These are phyloP conservation scores for Magnaporthiopsis rhizophila DNA, from an alignment of 2,329 filamentous ascomycete genomes.

Conservation along the genomic window DNA sequence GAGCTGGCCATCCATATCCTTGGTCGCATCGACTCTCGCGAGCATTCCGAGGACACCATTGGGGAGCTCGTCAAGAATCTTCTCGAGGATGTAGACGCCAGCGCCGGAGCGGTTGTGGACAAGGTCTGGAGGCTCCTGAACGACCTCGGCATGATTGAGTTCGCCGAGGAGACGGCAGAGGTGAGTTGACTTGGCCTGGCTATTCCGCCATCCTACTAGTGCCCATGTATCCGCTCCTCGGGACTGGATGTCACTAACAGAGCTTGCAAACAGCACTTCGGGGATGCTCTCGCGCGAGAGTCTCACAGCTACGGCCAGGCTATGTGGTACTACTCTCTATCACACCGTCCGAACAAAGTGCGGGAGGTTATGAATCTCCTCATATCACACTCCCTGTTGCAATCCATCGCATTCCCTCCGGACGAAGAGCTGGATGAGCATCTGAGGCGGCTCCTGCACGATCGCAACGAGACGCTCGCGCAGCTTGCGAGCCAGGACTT, in stretches of 20 bases:
- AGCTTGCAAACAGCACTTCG: constrained; percentile 61
- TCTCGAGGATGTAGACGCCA: constrained; percentile 53
- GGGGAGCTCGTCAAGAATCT: constrained; percentile 61
- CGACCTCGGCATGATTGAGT: constrained; percentile 67
- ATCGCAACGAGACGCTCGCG: constrained; percentile 64
- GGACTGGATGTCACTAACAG: not conserved
- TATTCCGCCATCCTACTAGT: not conserved
- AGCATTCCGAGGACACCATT: constrained; percentile 65
- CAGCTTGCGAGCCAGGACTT: constrained; percentile 66
- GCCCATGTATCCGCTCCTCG: not conserved
- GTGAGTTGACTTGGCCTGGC: constrained; percentile 39
- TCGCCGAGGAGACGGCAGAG: constrained; percentile 75
- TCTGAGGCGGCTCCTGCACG: constrained; percentile 60
- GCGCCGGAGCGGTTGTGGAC: constrained; percentile 66
- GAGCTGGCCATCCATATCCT: constrained; percentile 79
- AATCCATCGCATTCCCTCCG: constrained; percentile 73
- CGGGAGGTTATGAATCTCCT: constrained; percentile 80
- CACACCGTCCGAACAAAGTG: constrained; percentile 70
- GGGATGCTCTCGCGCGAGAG: constrained; percentile 64
- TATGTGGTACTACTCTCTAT: constrained; percentile 83
- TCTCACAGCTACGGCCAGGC: constrained; percentile 78
- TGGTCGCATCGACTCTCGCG: constrained; percentile 67
- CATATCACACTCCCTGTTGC: constrained; percentile 77
- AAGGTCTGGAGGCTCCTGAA: constrained; percentile 73
- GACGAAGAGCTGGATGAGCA: constrained; percentile 63